phyloP scores from a whole-genome alignment of 352 stramenopile species.

The Globisporangium paddicum region DNA sequence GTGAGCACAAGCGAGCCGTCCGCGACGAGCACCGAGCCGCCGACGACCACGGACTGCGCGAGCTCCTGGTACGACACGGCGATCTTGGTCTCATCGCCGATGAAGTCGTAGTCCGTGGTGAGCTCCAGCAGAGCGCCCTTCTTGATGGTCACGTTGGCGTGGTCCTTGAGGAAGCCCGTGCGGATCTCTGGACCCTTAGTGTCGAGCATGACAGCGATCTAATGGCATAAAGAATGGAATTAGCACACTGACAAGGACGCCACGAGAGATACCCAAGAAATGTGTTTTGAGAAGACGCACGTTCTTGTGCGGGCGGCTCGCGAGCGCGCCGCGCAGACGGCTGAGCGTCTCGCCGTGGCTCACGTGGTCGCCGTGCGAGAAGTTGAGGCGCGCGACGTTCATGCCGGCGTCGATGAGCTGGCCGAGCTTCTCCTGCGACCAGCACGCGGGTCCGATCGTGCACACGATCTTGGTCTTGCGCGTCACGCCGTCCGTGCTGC shows the following conservation, averaged over 20 bases:
- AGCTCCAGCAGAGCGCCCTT: slow-evolving; percentile 60
- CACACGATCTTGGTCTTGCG: slow-evolving; percentile 92
- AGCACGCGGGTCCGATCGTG: slow-evolving; percentile 88
- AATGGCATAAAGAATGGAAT: no score
- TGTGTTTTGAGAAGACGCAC: slow-evolving; percentile 18
- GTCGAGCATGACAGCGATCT: slow-evolving; percentile 93
- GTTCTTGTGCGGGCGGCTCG: slow-evolving; percentile 65
- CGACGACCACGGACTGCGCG: slow-evolving; percentile 87
- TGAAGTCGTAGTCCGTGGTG: slow-evolving; percentile 60
- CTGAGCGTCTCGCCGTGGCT: slow-evolving; percentile 69
- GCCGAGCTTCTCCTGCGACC: slow-evolving; percentile 92
- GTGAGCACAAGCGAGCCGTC: slow-evolving; percentile 94
- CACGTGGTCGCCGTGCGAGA: slow-evolving; percentile 97
- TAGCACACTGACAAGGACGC: no score
- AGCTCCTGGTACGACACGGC: slow-evolving; percentile 94
- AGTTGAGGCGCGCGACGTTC: slow-evolving; percentile 98
- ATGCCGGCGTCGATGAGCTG: slow-evolving; percentile 90
- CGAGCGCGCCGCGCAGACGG: slow-evolving; percentile 55
- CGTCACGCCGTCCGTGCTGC: slow-evolving; percentile 38
- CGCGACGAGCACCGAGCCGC: slow-evolving; percentile 91
- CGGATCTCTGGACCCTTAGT: slow-evolving; percentile 96
- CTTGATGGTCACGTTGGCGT: slow-evolving; percentile 56
- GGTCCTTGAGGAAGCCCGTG: slow-evolving; percentile 79
- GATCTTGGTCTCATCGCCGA: slow-evolving; percentile 85
- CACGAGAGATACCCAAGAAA: no score